Conservation (phyloP, 805 yeast species). For the Schwanniomyces vanrijiae region DNA sequence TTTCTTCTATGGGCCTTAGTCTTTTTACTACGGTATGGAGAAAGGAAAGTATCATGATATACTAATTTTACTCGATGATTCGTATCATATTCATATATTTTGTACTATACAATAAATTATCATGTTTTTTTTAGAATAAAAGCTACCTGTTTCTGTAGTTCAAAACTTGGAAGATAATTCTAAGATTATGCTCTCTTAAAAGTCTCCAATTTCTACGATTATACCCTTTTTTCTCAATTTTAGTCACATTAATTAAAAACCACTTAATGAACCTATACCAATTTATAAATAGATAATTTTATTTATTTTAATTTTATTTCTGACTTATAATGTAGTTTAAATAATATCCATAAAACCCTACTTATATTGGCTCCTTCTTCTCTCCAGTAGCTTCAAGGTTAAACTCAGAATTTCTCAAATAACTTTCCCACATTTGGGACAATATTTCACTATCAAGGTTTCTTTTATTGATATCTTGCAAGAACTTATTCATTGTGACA, state of each 20-base stretch:
- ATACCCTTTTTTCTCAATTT: too few species aligned
- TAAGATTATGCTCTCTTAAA: too few species aligned
- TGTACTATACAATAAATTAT: constrained; percentile 4
- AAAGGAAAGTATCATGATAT: neutral
- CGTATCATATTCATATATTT: constrained; percentile 1
- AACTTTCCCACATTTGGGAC: constrained; percentile 78
- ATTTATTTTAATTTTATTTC: too few species aligned
- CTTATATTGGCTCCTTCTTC: constrained; percentile 50
- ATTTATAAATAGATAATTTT: too few species aligned
- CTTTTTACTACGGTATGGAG: neutral
- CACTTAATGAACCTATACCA: too few species aligned
- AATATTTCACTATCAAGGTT: constrained; percentile 71
- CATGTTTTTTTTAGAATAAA: neutral
- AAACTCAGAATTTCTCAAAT: constrained; percentile 67
- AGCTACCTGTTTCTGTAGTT: too few species aligned
- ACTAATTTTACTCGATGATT: neutral
- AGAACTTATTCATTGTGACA: constrained; percentile 56
- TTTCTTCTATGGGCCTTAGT: neutral
- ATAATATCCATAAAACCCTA: neutral
- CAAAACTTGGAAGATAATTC: too few species aligned
- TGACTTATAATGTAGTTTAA: too few species aligned
- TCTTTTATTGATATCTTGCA: constrained; percentile 61
- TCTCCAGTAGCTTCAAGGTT: constrained; percentile 67
- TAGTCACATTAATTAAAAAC: too few species aligned
- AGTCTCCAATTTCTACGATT: too few species aligned